A percentile compares a stretch with the other conserved stretches of the same genome.
These are phyloP conservation scores for Nothophoma quercina DNA, from an alignment of 2,329 filamentous ascomycete species.

Conservation along the genomic window DNA sequence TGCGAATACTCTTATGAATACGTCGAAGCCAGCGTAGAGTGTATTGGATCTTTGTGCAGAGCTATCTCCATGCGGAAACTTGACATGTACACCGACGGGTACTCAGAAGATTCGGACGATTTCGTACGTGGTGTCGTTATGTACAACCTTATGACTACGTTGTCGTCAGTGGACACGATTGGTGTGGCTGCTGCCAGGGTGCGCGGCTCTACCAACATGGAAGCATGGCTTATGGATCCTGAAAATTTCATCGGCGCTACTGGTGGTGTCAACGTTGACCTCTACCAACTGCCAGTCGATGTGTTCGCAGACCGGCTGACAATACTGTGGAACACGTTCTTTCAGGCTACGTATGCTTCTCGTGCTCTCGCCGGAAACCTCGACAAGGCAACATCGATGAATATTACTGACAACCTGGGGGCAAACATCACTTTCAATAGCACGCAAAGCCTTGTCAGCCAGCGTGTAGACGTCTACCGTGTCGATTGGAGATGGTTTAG, in stretches of 20 bases:
- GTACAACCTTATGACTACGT: conserved; percentile 9
- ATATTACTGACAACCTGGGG: conserved; percentile 3
- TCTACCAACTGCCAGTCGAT: conserved; percentile 28
- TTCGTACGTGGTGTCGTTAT: conserved; percentile 15
- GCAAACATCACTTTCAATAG: conserved; percentile 26
- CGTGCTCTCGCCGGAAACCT: conserved; percentile 23
- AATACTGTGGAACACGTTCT: conserved; percentile 39
- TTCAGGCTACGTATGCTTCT: conserved; percentile 38
- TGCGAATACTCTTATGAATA: conserved; percentile 29
- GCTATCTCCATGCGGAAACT: conserved; percentile 31
- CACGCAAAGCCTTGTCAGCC: conserved; percentile 16
- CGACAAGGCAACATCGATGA: conserved; percentile 23
- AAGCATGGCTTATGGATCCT: conserved; percentile 36
- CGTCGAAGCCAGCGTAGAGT: conserved; percentile 31
- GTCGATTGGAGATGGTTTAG: conserved; percentile 40
- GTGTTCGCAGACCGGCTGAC: conserved; percentile 32
- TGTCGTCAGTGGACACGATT: conserved; percentile 31
- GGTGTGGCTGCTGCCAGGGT: conserved; percentile 10
- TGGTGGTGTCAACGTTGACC: conserved; percentile 22
- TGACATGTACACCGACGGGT: conserved; percentile 24
- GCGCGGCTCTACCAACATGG: conserved; percentile 32
- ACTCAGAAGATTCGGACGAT: conserved; percentile 19
- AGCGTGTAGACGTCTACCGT: conserved; percentile 23
- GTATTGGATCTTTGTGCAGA: conserved; percentile 27
- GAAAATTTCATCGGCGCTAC: conserved; percentile 28